Conservation (phyloP, 176 grass and related monocot species). For the Oryza meyeriana region DNA sequence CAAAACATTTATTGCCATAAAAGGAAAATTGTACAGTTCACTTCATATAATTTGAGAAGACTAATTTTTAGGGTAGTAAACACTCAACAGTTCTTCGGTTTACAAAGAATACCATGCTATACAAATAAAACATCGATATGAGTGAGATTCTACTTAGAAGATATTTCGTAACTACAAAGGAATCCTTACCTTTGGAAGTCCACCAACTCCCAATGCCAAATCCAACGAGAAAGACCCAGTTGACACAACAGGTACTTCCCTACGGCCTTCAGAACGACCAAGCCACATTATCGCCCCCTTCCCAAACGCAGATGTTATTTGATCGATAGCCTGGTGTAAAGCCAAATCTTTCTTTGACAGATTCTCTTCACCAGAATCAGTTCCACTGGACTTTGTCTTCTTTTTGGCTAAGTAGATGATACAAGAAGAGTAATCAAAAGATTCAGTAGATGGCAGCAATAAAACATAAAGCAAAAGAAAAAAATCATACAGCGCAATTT, state of each 20-base stretch:
- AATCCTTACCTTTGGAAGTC: constrained; percentile 84
- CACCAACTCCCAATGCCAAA: constrained; percentile 82
- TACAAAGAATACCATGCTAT: not conserved
- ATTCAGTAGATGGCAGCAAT: constrained; percentile 2
- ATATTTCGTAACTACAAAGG: not conserved
- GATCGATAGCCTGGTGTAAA: constrained; percentile 93
- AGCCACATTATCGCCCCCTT: constrained; percentile 99
- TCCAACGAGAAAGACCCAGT: constrained; percentile 90
- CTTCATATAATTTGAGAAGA: not conserved
- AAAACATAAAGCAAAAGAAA: not conserved
- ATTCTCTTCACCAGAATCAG: constrained; percentile 70
- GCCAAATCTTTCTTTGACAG: constrained; percentile 89
- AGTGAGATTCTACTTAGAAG: not conserved
- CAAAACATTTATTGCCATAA: not conserved
- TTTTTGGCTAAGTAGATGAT: constrained; percentile 58
- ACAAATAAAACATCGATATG: not conserved
- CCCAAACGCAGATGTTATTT: constrained; percentile 82
- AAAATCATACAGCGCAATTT: not conserved
- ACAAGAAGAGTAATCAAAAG: constrained; percentile 23
- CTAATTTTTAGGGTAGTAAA: not conserved
- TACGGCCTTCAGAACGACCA: constrained; percentile 67
- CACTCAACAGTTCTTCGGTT: not conserved
- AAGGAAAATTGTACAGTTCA: not conserved
- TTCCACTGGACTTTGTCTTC: constrained; percentile 60
- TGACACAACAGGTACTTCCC: constrained; percentile 82